These are phyloP conservation scores for Saccharomycopsis oosterbeekiorum DNA, from an alignment of 805 yeast genomes.

Conservation along the genomic window DNA sequence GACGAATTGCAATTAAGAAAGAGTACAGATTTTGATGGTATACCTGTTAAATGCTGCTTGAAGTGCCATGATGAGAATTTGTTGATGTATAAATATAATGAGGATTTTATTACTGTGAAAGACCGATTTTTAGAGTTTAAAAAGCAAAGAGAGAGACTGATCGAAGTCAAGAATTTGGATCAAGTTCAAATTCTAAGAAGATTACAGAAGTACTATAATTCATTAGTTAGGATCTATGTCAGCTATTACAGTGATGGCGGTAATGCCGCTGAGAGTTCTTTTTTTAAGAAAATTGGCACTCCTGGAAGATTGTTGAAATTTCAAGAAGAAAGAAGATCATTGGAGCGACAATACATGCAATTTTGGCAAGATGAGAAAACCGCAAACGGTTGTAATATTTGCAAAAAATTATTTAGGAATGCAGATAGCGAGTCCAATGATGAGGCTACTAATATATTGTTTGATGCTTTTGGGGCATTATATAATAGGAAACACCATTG, in stretches of 20 bases:
- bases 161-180: conserved; percentile 42
- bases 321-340: conserved; percentile 26
- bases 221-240: conserved; percentile 23
- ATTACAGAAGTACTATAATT: conserved; percentile 35
- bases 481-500: conserved; percentile 79
- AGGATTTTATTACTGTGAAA: not conserved
- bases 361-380: conserved; percentile 55
- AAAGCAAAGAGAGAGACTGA: conserved; percentile 30
- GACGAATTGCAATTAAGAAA: not conserved
- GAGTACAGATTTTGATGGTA: not conserved
- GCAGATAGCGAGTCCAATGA: not conserved
- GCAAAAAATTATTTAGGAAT: conserved; percentile 41
- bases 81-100: not conserved
- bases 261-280: conserved; percentile 21
- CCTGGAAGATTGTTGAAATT: conserved; percentile 20
- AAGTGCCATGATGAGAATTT: not conserved
- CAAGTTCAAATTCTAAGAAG: conserved; percentile 54
- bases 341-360: conserved; percentile 26
- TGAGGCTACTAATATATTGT: not conserved
- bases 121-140: conserved; percentile 26
- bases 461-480: conserved; percentile 24
- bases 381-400: conserved; percentile 49
- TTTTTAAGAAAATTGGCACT: not conserved
- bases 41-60: not conserved
- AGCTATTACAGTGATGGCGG: conserved; percentile 20